phyloP scores from a whole-genome alignment of 2,329 filamentous ascomycete species.

The Fusarium devonianum region DNA sequence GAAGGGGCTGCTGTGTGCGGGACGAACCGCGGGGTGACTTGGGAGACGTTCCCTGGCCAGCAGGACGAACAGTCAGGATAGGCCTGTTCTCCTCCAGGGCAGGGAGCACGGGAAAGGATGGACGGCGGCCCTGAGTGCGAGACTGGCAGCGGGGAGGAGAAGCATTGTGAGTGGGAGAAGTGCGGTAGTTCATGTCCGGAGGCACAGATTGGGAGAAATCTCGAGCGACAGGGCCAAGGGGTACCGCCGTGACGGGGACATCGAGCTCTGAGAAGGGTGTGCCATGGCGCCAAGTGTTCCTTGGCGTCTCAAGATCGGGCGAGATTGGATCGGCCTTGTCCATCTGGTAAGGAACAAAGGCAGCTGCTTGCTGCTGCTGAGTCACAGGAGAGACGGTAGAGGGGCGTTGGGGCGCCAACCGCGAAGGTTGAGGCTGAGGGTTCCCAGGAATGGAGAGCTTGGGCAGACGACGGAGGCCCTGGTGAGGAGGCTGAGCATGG shows the following conservation, averaged over 20 bases:
- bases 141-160: slow-evolving; percentile 58
- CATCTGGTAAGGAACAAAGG: slow-evolving; percentile 61
- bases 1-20: slow-evolving; percentile 50
- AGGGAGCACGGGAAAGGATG: slow-evolving; percentile 73
- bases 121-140: slow-evolving; percentile 66
- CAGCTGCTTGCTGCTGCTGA: slow-evolving; percentile 37
- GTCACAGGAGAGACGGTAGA: slow-evolving; percentile 41
- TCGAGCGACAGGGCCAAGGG: slow-evolving; percentile 75
- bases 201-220: slow-evolving; percentile 90
- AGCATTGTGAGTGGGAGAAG: slow-evolving; percentile 46
- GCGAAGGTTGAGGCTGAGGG: slow-evolving; percentile 39
- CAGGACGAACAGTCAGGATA: slow-evolving; percentile 45
- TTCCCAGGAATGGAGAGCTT: slow-evolving; percentile 66
- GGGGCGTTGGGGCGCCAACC: slow-evolving; percentile 41
- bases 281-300: slow-evolving; percentile 74
- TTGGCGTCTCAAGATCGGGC: slow-evolving; percentile 64
- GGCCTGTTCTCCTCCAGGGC: slow-evolving; percentile 71
- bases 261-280: slow-evolving; percentile 93
- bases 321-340: slow-evolving; percentile 59
- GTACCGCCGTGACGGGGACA: slow-evolving; percentile 78
- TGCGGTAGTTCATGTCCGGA: slow-evolving; percentile 86
- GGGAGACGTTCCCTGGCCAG: slow-evolving; percentile 46
- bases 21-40: slow-evolving; percentile 48
- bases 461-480: slow-evolving; percentile 65
- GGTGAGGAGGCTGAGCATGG: slow-evolving; percentile 55